Base-by-base conservation (phyloP, 2,329 filamentous ascomycete genomes). In the Pestalotiopsis sp. region DNA sequence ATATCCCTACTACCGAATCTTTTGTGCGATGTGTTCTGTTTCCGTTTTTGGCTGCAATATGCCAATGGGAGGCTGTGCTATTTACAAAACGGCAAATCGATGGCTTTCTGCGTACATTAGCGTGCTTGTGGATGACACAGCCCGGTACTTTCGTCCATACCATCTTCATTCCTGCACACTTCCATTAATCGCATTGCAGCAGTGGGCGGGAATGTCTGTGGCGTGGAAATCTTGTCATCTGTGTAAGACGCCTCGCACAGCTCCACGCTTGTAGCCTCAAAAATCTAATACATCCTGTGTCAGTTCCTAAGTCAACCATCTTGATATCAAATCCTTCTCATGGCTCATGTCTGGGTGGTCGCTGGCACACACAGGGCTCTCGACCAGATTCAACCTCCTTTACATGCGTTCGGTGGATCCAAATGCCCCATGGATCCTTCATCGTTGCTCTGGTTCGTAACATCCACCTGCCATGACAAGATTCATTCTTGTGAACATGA, bases 401-500 rank as follows among this genome's bases (percentile, higher is more conserved):
- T 17, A 9, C 23, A 2, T n/a, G 7, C 17, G 17, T 52, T n/a
- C 6, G 11, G 20, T 52, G 4, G 45, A n/a, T 23, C 13, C 11
- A 27, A 25, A 25, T 7, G 4, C 13, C 59, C 2, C 38, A 62
- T n/a, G 38, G 14, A 31, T 17, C 3, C 7, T 14, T 62, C 59
- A 62, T 20, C 59, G 27, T 20, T 62, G 59, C 59, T 62, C 59
- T 20, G 59, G 59, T 65, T 89, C 86, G 74, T 89, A 91, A 75
- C 88, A 91, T 27, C 95, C 94, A 61, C 93, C 94, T 25, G 94
- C 94, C 70, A 98, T 85, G 13, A 98, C 92, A 72, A 98, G 81
- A 78, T 99, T 99, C 93, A 97, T 98, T 70, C 94, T 87, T 3
- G 96, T 98, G 76, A 98, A 98, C 76, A 92, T 90, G 66, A 97